phyloP scores from a whole-genome alignment of 2,329 filamentous ascomycete species.

The Apiospora malaysiana region DNA sequence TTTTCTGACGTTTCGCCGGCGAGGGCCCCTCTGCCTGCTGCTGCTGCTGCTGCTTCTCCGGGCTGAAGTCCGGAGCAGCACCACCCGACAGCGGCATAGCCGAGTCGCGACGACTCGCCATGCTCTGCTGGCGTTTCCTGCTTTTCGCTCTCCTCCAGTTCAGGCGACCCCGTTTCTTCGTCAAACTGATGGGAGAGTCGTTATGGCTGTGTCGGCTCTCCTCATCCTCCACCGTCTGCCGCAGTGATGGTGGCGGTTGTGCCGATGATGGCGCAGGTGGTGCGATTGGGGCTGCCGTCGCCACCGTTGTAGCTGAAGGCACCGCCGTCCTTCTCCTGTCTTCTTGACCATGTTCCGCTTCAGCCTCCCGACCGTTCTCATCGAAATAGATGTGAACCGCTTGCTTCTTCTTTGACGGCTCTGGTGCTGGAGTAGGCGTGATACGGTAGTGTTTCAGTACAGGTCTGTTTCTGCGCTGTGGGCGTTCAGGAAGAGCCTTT shows the following conservation, averaged over 20 bases:
- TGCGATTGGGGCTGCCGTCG: neutral
- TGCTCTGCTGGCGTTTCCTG: no score
- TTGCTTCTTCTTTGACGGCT: neutral
- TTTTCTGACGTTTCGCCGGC: neutral
- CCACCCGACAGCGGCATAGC: no score
- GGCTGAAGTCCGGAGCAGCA: no score
- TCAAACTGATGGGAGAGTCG: neutral
- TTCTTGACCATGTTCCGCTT: no score
- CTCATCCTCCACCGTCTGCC: neutral
- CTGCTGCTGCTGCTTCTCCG: neutral
- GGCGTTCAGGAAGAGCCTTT: neutral
- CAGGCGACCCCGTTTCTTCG: neutral
- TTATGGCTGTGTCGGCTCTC: neutral
- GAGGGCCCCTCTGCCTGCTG: neutral
- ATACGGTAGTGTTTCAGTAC: neutral
- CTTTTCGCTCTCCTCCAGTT: no score
- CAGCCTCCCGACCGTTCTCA: neutral
- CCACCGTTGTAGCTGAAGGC: neutral
- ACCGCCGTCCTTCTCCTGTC: neutral
- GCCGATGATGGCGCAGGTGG: neutral
- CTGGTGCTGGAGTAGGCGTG: neutral
- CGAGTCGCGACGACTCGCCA: no score
- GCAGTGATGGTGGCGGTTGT: neutral
- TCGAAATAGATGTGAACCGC: neutral
- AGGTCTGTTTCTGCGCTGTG: neutral